Base-by-base conservation (phyloP, 208 protist genomes). In the Tritrichomonas foetus region DNA sequence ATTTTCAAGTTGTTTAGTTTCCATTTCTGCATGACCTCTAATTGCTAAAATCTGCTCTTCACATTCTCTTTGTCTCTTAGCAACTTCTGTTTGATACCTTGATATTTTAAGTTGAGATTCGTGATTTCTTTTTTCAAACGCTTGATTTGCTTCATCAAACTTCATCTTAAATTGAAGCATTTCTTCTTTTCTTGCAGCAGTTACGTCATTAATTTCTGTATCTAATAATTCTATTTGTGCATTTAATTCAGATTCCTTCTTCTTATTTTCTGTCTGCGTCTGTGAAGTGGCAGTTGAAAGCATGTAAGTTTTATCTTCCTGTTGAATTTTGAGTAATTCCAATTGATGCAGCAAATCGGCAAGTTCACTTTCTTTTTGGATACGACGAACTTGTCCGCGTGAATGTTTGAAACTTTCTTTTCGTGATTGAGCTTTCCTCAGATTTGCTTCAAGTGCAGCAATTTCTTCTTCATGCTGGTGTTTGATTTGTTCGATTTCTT, bases 201-300 rank as follows among this genome's bases (percentile, higher is more conserved):
- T 49, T n/a, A 53, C 53, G 1, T 84, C 74, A 14, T 49, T 84
- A n/a, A 84, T 84, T 20, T 84, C 74, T 20, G 5, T 25, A n/a
- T 84, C 74, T n/a, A 84, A 20, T 3, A 84, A 53, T 53, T 84
- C 74, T 25, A 84, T 84, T 53, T 84, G 36, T 53, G 74, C 74
- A 39, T 33, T 49, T 3, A 84, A 8, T 84, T 84, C 74, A 22
- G 36, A 1, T 84, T 84, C 14, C 22, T n/a, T 9, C 8, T 53
- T 22, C 41, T 53, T 53, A 22, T 84, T 84, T 9, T 49, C 30
- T 20, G 1, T 22, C 22, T 84, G 74, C 22, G 11, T 53, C 30
- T 49, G 49, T 61, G 53, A 61, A 22, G 16, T 16, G 16, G 5
- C 16, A 13, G 74, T 84, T 53, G 44, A 22, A n/a, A 8, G 2